Conservation (phyloP, 208 protist genomes). For the Trichomonas gallinae region DNA sequence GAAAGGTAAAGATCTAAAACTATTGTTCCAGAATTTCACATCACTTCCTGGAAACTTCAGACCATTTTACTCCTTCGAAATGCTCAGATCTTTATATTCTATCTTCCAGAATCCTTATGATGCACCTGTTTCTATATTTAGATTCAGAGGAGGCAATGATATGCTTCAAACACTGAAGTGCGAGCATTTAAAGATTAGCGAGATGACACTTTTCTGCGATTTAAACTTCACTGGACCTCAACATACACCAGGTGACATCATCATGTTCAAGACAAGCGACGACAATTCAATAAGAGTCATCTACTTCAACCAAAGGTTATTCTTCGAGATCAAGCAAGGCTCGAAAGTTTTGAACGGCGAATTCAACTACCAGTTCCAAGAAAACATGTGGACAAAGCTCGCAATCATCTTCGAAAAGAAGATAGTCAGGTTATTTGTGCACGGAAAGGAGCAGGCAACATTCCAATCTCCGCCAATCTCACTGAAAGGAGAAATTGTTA, state of each 20-base stretch:
- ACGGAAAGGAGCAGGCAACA: background rate
- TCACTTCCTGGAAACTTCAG: background rate
- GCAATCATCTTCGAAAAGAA: background rate
- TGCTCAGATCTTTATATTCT: background rate
- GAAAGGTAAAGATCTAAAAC: background rate
- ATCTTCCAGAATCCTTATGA: constrained; percentile 8
- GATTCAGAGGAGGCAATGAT: background rate
- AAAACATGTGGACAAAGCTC: background rate
- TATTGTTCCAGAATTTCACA: background rate
- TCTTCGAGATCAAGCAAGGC: background rate
- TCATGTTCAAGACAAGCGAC: background rate
- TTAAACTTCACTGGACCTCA: background rate
- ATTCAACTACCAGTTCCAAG: background rate
- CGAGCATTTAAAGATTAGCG: background rate
- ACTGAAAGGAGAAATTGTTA: background rate
- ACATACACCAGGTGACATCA: background rate
- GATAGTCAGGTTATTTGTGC: background rate
- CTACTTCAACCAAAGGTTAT: background rate
- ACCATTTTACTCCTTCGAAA: background rate
- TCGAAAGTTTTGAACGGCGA: background rate
- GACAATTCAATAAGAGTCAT: background rate
- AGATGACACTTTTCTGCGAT: background rate
- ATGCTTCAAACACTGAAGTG: background rate
- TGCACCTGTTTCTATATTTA: background rate
- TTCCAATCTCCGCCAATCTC: background rate